phyloP scores from a whole-genome alignment of 257 asterid genomes.

The Nyctanthes arbortristis region DNA sequence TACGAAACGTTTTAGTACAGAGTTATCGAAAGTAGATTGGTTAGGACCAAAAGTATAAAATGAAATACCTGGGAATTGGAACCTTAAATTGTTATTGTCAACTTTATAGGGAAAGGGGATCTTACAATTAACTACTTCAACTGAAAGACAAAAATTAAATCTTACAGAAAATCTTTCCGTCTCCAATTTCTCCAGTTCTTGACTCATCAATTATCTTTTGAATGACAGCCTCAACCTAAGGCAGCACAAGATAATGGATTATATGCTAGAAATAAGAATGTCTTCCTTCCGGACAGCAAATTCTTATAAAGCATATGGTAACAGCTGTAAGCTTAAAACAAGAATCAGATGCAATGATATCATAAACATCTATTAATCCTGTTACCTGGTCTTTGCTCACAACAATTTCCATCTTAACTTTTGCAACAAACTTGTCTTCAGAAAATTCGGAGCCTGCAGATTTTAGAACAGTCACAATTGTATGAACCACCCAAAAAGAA shows the following conservation, averaged over 20 bases:
- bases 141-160: slow-evolving; percentile 6
- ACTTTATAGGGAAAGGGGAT: background rate
- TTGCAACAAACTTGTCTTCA: slow-evolving; percentile 78
- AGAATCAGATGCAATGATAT: background rate
- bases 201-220: slow-evolving; percentile 79
- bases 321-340: slow-evolving; percentile 1
- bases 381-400: slow-evolving; percentile 88
- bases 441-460: slow-evolving; percentile 86
- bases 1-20: background rate
- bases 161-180: slow-evolving; percentile 93
- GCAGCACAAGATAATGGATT: slow-evolving; percentile 18
- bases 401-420: slow-evolving; percentile 95
- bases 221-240: slow-evolving; percentile 87
- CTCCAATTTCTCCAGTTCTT: slow-evolving; percentile 97
- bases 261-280: background rate
- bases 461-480: slow-evolving; percentile 22
- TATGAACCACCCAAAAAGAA: background rate
- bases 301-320: slow-evolving; percentile 7
- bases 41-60: background rate
- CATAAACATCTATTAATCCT: background rate
- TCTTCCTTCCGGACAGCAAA: background rate
- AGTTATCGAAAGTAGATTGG: background rate
- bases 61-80: background rate
- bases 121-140: slow-evolving; percentile 5
- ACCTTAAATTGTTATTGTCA: slow-evolving; percentile 2